A percentile compares a stretch with the other conserved stretches of the same genome.
Conservation (phyloP, 2,329 filamentous ascomycete species). For the Hymenotorrendiella dingleyae region DNA sequence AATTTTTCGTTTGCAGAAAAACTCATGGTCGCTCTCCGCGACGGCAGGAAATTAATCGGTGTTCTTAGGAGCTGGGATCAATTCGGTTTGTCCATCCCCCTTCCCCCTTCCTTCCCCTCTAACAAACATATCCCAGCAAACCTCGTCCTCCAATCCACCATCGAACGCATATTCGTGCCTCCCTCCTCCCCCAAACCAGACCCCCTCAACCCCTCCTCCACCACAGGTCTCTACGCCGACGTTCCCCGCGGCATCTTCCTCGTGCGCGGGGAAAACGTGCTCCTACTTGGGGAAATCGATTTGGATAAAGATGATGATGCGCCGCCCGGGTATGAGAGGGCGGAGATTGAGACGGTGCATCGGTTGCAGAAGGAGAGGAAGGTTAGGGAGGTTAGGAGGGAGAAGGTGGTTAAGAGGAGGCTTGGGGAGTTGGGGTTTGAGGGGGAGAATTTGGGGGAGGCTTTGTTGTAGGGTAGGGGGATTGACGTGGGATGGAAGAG, state of each 20-base stretch:
- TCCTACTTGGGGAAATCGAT: slow-evolving; percentile 92
- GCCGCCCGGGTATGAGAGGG: slow-evolving; percentile 60
- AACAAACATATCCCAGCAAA: slow-evolving; percentile 57
- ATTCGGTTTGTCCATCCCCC: slow-evolving; percentile 61
- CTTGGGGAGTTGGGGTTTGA: slow-evolving; percentile 79
- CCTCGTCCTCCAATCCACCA: slow-evolving; percentile 86
- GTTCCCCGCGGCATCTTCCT: slow-evolving; percentile 82
- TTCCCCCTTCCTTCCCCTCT: neutral
- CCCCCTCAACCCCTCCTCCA: slow-evolving; percentile 26
- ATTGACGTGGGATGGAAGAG: neutral
- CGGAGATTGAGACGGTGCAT: slow-evolving; percentile 63
- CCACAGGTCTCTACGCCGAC: slow-evolving; percentile 68
- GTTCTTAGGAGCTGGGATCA: slow-evolving; percentile 96
- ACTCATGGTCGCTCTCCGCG: slow-evolving; percentile 82
- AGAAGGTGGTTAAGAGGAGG: slow-evolving; percentile 67
- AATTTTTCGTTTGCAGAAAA: slow-evolving; percentile 61
- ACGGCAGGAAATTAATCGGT: slow-evolving; percentile 89
- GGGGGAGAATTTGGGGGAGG: slow-evolving; percentile 73
- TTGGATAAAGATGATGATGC: slow-evolving; percentile 91
- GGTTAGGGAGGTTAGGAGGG: slow-evolving; percentile 59
- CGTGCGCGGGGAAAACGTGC: slow-evolving; percentile 93
- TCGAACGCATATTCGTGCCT: slow-evolving; percentile 71
- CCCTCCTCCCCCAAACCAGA: slow-evolving; percentile 37
- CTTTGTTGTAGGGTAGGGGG: slow-evolving; percentile 38
- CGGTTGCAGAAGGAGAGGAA: slow-evolving; percentile 69